A percentile compares a stretch with the other conserved stretches of the same genome.
Conservation (phyloP, 768 basidiomycete species). For the Tephrocybe sp. region DNA sequence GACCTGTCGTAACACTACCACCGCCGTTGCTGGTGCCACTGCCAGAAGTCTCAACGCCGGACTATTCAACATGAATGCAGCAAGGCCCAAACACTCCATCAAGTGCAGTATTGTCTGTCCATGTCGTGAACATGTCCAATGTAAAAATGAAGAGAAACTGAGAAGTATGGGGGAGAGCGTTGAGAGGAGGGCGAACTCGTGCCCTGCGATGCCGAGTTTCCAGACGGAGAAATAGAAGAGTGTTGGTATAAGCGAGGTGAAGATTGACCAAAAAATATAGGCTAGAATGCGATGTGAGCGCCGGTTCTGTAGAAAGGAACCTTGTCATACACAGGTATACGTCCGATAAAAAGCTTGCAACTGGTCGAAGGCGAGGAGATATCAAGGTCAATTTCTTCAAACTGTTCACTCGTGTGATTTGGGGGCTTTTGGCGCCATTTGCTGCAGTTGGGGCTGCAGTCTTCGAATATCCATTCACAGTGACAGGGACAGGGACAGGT, state of each 20-base stretch:
- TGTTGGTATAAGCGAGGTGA: conserved; percentile 74
- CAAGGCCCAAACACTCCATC: conserved; percentile 50
- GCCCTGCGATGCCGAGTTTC: conserved; percentile 82
- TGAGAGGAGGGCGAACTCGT: conserved; percentile 71
- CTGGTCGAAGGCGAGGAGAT: conserved; percentile 18
- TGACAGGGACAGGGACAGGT: background rate
- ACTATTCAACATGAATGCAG: conserved; percentile 47
- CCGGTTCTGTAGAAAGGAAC: background rate
- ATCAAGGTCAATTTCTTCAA: background rate
- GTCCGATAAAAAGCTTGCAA: conserved; percentile 34
- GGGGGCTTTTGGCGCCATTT: background rate
- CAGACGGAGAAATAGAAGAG: conserved; percentile 93
- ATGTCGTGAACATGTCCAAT: conserved; percentile 42
- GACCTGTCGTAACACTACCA: conserved; percentile 45
- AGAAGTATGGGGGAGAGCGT: conserved; percentile 70
- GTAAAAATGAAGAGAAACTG: conserved; percentile 38
- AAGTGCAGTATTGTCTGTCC: conserved; percentile 49
- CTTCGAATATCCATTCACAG: background rate
- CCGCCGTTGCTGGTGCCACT: conserved; percentile 53
- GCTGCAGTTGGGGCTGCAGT: background rate
- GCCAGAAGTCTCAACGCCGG: conserved; percentile 54
- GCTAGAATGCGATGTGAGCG: conserved; percentile 35
- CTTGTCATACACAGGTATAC: conserved; percentile 53
- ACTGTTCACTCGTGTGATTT: background rate
- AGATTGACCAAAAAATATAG: conserved; percentile 79